phyloP scores from a whole-genome alignment of 805 yeast species.

The Metschnikowia shivogae region DNA sequence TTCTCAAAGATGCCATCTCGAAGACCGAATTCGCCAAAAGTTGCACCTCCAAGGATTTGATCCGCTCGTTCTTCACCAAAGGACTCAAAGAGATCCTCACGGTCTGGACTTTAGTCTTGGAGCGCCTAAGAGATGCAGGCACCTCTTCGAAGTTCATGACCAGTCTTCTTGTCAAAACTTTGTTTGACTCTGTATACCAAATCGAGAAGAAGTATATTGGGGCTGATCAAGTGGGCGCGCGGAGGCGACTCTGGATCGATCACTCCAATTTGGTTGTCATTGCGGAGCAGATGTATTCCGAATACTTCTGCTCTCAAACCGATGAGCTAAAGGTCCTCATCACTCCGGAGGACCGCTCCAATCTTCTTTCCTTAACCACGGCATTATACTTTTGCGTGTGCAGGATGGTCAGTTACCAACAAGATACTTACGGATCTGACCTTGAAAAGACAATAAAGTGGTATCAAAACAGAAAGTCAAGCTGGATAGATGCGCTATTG shows the following conservation, averaged over 20 bases:
- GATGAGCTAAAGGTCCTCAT: slow-evolving; percentile 7
- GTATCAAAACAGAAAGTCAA: slow-evolving; percentile 27
- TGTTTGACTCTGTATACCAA: slow-evolving; percentile 30
- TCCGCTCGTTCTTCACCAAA: slow-evolving; percentile 26
- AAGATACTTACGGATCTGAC: slow-evolving; percentile 23
- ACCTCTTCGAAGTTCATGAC: slow-evolving; percentile 17
- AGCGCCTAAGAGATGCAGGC: slow-evolving; percentile 15
- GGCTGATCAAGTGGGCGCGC: slow-evolving; percentile 23
- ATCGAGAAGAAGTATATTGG: slow-evolving; percentile 40
- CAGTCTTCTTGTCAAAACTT: slow-evolving; percentile 23
- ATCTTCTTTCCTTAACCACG: slow-evolving; percentile 25
- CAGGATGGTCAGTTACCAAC: slow-evolving; percentile 34
- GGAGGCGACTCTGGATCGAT: slow-evolving; percentile 46
- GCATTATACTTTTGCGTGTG: slow-evolving; percentile 34
- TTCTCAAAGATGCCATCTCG: slow-evolving; percentile 10
- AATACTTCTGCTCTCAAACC: slow-evolving; percentile 14
- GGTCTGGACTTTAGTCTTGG: slow-evolving; percentile 28
- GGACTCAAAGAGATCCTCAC: slow-evolving; percentile 22
- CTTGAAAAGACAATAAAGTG: slow-evolving; percentile 28
- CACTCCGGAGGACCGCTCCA: slow-evolving; percentile 16
- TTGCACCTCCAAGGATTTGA: slow-evolving; percentile 15
- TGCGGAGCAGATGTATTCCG: slow-evolving; percentile 40
- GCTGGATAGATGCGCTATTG: slow-evolving; percentile 62
- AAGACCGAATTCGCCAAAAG: slow-evolving; percentile 6
- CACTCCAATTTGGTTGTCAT: slow-evolving; percentile 35